A percentile compares a stretch with the other conserved stretches of the same genome.
phyloP scores from a whole-genome alignment of 2,329 filamentous ascomycete genomes.

The Ophiostoma perfectum region DNA sequence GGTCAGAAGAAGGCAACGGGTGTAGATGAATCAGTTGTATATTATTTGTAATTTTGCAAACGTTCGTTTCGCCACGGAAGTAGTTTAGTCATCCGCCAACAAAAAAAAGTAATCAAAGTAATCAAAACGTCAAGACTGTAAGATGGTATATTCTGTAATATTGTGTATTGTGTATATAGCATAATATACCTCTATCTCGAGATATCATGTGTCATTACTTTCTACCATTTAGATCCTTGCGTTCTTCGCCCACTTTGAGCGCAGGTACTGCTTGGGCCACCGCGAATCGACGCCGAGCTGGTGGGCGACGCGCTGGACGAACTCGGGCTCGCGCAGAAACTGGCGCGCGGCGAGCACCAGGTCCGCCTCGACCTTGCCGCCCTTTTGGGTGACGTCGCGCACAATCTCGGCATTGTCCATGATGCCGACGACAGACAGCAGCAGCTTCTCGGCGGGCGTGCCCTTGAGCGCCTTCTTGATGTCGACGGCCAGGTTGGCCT shows the following conservation, averaged over 20 bases:
- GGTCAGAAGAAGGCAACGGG: no score
- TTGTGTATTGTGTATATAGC: no score
- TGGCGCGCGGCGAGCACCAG: slow-evolving; percentile 68
- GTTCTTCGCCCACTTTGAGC: slow-evolving; percentile 30
- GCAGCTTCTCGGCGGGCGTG: slow-evolving; percentile 45
- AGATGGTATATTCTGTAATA: no score
- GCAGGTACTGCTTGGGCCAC: slow-evolving; percentile 62
- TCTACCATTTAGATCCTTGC: slow-evolving; percentile 17
- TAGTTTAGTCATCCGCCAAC: neutral
- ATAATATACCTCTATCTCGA: no score
- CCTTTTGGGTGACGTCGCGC: slow-evolving; percentile 50
- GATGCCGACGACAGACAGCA: slow-evolving; percentile 68
- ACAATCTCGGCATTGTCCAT: slow-evolving; percentile 67
- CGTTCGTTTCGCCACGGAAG: neutral
- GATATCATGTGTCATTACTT: no score
- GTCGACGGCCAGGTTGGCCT: slow-evolving; percentile 64
- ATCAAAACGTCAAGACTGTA: neutral
- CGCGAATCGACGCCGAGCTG: slow-evolving; percentile 65
- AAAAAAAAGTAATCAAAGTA: neutral
- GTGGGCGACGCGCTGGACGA: slow-evolving; percentile 67
- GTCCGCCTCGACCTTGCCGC: slow-evolving; percentile 50
- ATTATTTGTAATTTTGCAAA: no score
- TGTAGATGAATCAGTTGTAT: no score
- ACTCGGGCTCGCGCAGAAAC: slow-evolving; percentile 76
- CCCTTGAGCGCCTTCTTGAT: slow-evolving; percentile 61